Conservation (phyloP, 2,329 filamentous ascomycete species). For the Aspergillus ochraceus region DNA sequence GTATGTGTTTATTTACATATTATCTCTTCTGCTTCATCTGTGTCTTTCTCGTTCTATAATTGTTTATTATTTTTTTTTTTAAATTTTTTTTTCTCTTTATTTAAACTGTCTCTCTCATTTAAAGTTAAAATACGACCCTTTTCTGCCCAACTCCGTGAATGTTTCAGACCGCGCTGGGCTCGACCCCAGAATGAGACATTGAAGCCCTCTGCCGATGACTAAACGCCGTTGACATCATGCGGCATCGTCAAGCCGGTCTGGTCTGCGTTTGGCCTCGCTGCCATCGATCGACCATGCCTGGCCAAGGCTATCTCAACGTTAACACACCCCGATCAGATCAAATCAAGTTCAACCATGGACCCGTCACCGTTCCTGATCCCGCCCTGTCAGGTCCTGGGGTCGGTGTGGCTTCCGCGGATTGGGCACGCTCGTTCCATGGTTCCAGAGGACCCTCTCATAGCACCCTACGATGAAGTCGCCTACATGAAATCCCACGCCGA, state of each 20-base stretch:
- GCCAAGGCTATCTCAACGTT: background rate
- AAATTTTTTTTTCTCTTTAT: too few relatives aligned
- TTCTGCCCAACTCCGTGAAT: background rate
- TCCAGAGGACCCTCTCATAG: background rate
- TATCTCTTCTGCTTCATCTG: too few relatives aligned
- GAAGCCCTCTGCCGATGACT: background rate
- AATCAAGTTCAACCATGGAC: conserved; percentile 1
- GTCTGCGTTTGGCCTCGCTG: background rate
- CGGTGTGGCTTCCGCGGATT: conserved; percentile 1
- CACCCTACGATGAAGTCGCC: background rate
- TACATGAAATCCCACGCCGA: background rate
- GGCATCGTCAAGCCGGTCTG: background rate
- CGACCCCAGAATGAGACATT: too few relatives aligned
- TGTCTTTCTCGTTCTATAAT: too few relatives aligned
- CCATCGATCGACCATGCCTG: background rate
- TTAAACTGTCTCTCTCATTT: too few relatives aligned
- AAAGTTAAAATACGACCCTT: background rate
- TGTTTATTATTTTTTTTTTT: too few relatives aligned
- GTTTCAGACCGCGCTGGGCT: background rate
- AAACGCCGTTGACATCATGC: conserved; percentile 4
- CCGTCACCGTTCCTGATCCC: conserved; percentile 6
- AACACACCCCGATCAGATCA: background rate
- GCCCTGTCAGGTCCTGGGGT: background rate
- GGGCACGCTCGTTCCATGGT: conserved; percentile 7
- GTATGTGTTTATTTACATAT: too few relatives aligned